Evolutionary conservation across 169 alveolate species (phyloP).

Genomic region (Plasmodium inui): DNA sequence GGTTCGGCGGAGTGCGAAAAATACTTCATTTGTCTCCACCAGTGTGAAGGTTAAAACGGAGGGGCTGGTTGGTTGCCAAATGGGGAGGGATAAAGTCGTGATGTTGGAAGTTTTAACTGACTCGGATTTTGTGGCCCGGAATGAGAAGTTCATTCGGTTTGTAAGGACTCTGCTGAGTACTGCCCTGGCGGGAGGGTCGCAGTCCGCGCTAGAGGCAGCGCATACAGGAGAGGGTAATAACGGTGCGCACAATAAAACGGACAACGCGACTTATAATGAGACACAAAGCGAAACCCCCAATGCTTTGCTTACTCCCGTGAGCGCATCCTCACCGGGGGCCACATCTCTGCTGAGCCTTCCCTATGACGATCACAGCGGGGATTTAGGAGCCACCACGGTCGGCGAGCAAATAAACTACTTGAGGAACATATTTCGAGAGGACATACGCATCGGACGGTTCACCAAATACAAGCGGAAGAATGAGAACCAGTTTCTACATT

Average conservation of each 20-base stretch:
- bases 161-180: neutral
- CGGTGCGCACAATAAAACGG: too few species aligned
- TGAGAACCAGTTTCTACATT: slow-evolving; percentile 54
- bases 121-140: slow-evolving; percentile 52
- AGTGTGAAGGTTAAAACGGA: slow-evolving; percentile 50
- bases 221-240: too few species aligned
- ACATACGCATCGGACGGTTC: slow-evolving; percentile 46
- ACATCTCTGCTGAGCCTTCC: neutral
- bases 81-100: slow-evolving; percentile 9
- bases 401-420: slow-evolving; percentile 49
- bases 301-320: neutral
- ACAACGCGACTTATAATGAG: too few species aligned
- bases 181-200: neutral
- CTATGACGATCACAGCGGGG: neutral
- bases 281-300: neutral
- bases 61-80: slow-evolving; percentile 24
- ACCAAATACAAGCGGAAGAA: slow-evolving; percentile 21
- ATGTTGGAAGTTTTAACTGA: slow-evolving; percentile 49
- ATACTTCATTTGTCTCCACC: slow-evolving; percentile 20
- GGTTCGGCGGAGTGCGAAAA: slow-evolving; percentile 35
- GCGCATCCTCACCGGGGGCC: neutral
- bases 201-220: neutral
- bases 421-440: slow-evolving; percentile 64
- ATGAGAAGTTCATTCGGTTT: slow-evolving; percentile 29
- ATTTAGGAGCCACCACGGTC: slow-evolving; percentile 13